Base-by-base conservation (phyloP, 2,329 filamentous ascomycete genomes). In the Clonostachys byssicola region DNA sequence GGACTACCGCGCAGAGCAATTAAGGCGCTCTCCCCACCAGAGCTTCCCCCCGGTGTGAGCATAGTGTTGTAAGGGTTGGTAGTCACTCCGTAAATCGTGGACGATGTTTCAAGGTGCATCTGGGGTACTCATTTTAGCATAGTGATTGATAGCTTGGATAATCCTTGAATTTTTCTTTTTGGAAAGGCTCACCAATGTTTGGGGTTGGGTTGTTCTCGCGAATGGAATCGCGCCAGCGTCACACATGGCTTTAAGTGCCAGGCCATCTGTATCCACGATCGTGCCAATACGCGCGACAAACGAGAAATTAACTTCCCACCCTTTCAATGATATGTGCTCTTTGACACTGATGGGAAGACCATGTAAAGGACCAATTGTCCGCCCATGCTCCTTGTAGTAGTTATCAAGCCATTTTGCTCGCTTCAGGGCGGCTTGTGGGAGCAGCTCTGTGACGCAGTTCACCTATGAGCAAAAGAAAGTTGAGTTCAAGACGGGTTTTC, bases 141-240 rank as follows among this genome's bases (percentile, higher is more conserved):
- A 20, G 18, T 20, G 18, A 20, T 5, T 4, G 5, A 20, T 20
- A 20, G 18, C 18, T 20, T 4, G 5, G 5, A 20, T 20, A 4
- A 5, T 5, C 18, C 18, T 20, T 20, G 4, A 20, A 5, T 5
- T 20, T 20, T 20, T 20, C 5, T 5, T 20, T 20, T 20, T 20
- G 18, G 18, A 5, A 20, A 20, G 18, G 18, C 18, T 20, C 18
- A 20, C 18, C 18, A 20, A 82, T 65, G 0, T 71, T 75, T 51
- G 81, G 77, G 2, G 85, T 84, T 3, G 88, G 70, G 54, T 87
- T 88, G 2, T 85, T 88, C 63, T 89, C 88, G 53, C 77, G 54
- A 86, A 84, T 18, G 83, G 65, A 0, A 88, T 73, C 2, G 84
- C 85, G 2, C 85, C 85, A 0, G 81, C 69, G 23, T 71, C 70